Conservation (phyloP, 768 basidiomycete species). For the Scleroderma citrinum region DNA sequence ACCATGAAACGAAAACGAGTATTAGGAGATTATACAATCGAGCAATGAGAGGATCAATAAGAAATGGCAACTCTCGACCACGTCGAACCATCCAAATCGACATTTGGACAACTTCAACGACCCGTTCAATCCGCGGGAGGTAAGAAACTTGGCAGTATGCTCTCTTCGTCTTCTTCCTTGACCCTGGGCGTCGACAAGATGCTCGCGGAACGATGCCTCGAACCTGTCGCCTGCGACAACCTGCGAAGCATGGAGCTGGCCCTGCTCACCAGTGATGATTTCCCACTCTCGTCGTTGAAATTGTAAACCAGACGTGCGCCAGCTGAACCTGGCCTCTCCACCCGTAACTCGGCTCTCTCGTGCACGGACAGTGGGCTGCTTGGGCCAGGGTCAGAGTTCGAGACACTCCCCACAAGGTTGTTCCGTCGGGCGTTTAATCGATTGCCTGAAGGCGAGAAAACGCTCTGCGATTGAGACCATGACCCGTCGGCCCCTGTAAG, state of each 20-base stretch:
- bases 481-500: background rate
- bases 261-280: constrained; percentile 20
- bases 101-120: background rate
- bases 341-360: background rate
- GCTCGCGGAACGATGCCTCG: constrained; percentile 4
- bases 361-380: background rate
- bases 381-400: constrained; percentile 3
- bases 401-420: constrained; percentile 24
- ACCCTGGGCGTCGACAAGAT: constrained; percentile 4
- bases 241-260: constrained; percentile 23
- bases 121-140: background rate
- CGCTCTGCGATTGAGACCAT: background rate
- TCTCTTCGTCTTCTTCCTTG: constrained; percentile 5
- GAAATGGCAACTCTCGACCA: background rate
- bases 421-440: constrained; percentile 12
- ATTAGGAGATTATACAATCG: no score
- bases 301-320: constrained; percentile 14
- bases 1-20: no score
- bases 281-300: constrained; percentile 1
- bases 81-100: background rate
- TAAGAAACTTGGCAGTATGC: background rate
- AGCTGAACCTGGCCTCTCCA: constrained; percentile 19
- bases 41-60: background rate
- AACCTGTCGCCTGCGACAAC: constrained; percentile 16
- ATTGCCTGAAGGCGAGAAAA: background rate